Evolutionary conservation across 352 stramenopile genomes (phyloP), one percentile per base, ranked within the genome.

Genomic region (Globisporangium megalacanthum): DNA sequence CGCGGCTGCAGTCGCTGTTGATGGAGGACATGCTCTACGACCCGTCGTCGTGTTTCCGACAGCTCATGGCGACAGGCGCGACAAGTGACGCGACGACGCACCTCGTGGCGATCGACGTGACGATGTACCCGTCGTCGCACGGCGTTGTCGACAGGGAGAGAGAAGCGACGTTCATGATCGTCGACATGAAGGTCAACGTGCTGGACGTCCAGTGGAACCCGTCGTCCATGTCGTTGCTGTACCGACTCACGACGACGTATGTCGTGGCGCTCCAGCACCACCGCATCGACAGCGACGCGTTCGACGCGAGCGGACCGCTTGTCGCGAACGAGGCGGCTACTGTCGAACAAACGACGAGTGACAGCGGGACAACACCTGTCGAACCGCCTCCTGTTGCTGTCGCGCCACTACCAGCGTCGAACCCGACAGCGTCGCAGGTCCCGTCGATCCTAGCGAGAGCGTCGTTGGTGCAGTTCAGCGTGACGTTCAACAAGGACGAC

Each of bases 401-500:
- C 46, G 47, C 19, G 57, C 25, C 51, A 14, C 44, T 17, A 2
- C 42, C 61, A 36, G 31, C 47, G 19, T 68, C 55, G 5, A 22
- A 8, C 9, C 19, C 45, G 15, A 11, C 46, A 10, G 8, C 29
- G 6, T 56, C 22, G 50, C 29, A 39, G 6, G n/a, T 56, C 17
- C 65, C 63, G 17, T 56, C 62, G 17, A 52, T 82, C 5, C 35
- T 85, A 17, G 49, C 89, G 42, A 68, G 75, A 22, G 77, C 79
- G 9, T 90, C 84, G 14, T 55, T 94, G 5, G 79, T 90, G 6
- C 69, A 91, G 46, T 76, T 94, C 46, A 86, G 75, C 51, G 65
- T 94, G 39, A 88, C 84, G 14, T 88, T 94, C 53, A 94, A 94
- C 60, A 94, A 94, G 61, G 82, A 94, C 31, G 66, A 89, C 48